Evolutionary conservation across 257 asterid species (phyloP).

Genomic region (Solanum neorickii): DNA sequence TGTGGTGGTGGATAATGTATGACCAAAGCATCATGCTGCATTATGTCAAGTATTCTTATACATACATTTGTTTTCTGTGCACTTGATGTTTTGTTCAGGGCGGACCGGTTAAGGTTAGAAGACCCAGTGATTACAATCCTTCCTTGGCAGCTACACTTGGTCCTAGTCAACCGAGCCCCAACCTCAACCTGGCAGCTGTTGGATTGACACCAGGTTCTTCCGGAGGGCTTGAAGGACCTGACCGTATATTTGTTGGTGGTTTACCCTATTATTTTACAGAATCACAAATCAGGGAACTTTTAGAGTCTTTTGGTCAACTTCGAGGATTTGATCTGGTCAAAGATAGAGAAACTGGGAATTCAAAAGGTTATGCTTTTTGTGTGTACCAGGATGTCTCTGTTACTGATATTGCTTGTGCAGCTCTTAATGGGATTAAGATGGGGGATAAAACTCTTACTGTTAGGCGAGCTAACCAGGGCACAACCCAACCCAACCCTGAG

Average conservation of each 20-base stretch:
- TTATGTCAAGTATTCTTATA: not conserved
- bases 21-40: not conserved
- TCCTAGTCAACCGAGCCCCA: slow-evolving; percentile 87
- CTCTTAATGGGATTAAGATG: slow-evolving; percentile 96
- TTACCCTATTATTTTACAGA: slow-evolving; percentile 90
- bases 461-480: slow-evolving; percentile 88
- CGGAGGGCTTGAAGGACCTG: slow-evolving; percentile 96
- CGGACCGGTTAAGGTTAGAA: slow-evolving; percentile 93
- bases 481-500: slow-evolving; percentile 78
- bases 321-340: slow-evolving; percentile 92
- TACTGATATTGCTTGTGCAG: slow-evolving; percentile 96
- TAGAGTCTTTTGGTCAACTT: slow-evolving; percentile 92
- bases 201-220: slow-evolving; percentile 88
- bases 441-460: slow-evolving; percentile 95
- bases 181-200: slow-evolving; percentile 76
- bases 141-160: slow-evolving; percentile 95
- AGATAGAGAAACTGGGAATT: slow-evolving; percentile 95
- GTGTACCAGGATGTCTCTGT: slow-evolving; percentile 87
- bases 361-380: slow-evolving; percentile 97
- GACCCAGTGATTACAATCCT: slow-evolving; percentile 95
- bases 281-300: slow-evolving; percentile 82
- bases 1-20: not conserved
- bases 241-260: slow-evolving; percentile 92
- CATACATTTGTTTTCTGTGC: not conserved
- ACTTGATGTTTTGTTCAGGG: slow-evolving; percentile 39